A percentile compares a stretch with the other conserved stretches of the same genome.
Conservation (phyloP, 768 basidiomycete genomes). For the Tubosaeta sp. region DNA sequence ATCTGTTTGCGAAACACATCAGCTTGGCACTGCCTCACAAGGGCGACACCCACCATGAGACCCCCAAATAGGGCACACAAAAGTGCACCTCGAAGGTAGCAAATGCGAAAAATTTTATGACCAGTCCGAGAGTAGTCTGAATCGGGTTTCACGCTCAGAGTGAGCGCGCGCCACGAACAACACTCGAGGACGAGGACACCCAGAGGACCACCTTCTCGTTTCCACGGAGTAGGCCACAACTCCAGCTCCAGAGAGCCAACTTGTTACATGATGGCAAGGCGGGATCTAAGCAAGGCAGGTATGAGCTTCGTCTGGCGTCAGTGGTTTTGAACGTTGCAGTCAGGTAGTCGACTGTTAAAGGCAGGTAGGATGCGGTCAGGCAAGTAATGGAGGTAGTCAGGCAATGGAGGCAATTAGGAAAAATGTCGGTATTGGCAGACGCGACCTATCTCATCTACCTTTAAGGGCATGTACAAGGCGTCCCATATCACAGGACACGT, state of each 20-base stretch:
- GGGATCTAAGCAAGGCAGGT: not conserved
- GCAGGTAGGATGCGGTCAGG: too few relatives aligned
- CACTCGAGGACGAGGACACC: slow-evolving; percentile 3
- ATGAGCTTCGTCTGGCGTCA: too few relatives aligned
- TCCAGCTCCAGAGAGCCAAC: not conserved
- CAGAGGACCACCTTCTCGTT: slow-evolving; percentile 8
- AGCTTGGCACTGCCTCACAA: not conserved
- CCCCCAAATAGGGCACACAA: not conserved
- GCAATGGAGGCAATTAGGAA: not conserved
- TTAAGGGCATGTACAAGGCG: slow-evolving; percentile 9
- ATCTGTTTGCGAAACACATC: too few relatives aligned
- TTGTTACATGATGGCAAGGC: not conserved
- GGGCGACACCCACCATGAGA: not conserved
- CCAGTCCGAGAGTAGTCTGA: slow-evolving; percentile 14
- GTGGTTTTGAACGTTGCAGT: too few relatives aligned
- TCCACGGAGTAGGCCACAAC: slow-evolving; percentile 1
- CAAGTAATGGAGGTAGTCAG: too few relatives aligned
- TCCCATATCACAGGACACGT: not conserved
- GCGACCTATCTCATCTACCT: not conserved
- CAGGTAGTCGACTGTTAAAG: too few relatives aligned
- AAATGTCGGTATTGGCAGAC: not conserved
- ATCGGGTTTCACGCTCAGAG: slow-evolving; percentile 11
- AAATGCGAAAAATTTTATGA: slow-evolving; percentile 15
- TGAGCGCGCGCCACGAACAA: slow-evolving; percentile 14
- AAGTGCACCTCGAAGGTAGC: slow-evolving; percentile 16